These are phyloP conservation scores for Chrysoporthe cubensis DNA, from an alignment of 2,329 filamentous ascomycete species.

Conservation along the genomic window DNA sequence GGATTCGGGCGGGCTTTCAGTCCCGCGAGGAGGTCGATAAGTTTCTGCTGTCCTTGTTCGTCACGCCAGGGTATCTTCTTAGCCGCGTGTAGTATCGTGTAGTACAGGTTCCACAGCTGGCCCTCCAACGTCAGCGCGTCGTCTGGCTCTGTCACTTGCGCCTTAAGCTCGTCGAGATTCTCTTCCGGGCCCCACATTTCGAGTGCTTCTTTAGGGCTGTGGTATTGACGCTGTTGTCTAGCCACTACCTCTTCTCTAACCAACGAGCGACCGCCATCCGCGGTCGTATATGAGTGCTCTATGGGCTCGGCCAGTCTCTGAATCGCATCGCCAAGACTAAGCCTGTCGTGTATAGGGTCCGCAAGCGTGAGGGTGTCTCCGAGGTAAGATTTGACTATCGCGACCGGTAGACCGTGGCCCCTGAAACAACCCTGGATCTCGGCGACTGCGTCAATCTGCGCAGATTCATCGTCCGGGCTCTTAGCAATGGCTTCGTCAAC, in stretches of 20 bases:
- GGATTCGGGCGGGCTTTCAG: slow-evolving; percentile 30
- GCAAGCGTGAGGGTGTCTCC: not conserved
- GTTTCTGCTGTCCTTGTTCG: slow-evolving; percentile 21
- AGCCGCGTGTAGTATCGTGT: slow-evolving; percentile 30
- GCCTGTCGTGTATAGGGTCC: not conserved
- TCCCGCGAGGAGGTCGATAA: slow-evolving; percentile 26
- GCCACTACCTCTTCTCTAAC: slow-evolving; percentile 9
- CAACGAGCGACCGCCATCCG: slow-evolving; percentile 17
- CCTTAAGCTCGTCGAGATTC: not conserved
- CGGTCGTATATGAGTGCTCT: slow-evolving; percentile 19
- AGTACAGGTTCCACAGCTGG: slow-evolving; percentile 32
- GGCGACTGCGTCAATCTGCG: slow-evolving; percentile 19
- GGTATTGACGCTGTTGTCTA: not conserved
- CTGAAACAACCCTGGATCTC: slow-evolving; percentile 7
- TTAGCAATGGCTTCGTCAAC: slow-evolving; percentile 4
- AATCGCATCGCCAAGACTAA: not conserved
- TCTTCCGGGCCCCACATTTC: slow-evolving; percentile 19
- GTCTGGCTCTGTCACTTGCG: not conserved
- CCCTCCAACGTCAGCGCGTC: slow-evolving; percentile 16
- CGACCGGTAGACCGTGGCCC: slow-evolving; percentile 1
- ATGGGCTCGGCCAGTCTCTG: slow-evolving; percentile 14
- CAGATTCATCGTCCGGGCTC: not conserved
- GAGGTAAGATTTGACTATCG: slow-evolving; percentile 14
- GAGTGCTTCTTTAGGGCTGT: slow-evolving; percentile 3
- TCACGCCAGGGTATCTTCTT: slow-evolving; percentile 30